Percentiles rank a stretch among this genome's conserved stretches.
Evolutionary conservation across 176 grass and related monocot species (phyloP).

Genomic region (Eremochloa ophiuroides): DNA sequence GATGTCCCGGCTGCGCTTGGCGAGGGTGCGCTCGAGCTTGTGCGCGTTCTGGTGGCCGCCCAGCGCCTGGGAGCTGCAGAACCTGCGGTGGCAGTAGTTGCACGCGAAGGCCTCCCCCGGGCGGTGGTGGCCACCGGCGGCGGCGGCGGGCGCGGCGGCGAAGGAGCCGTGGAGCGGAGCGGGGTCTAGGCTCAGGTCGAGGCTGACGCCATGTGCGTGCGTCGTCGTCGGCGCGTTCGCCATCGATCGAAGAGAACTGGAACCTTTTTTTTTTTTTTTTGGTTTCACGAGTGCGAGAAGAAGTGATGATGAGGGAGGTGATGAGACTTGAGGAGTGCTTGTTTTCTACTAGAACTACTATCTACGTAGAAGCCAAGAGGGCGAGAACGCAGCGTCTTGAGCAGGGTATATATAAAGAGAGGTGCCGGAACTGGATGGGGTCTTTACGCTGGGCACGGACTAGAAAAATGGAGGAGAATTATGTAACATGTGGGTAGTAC

Average conservation of each 20-base stretch:
- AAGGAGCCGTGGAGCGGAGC: background rate
- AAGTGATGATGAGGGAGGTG: no score
- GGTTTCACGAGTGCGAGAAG: background rate
- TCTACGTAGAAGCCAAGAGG: no score
- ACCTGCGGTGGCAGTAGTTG: constrained; percentile 84
- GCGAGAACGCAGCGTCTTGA: no score
- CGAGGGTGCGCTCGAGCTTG: constrained; percentile 90
- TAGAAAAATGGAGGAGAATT: no score
- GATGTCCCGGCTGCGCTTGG: constrained; percentile 52
- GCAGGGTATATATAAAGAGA: no score
- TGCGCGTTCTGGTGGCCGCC: constrained; percentile 99
- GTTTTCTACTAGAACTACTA: no score
- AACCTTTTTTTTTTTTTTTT: background rate
- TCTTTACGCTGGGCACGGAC: no score
- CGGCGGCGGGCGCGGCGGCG: background rate
- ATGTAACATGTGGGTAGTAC: no score
- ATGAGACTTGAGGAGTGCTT: no score
- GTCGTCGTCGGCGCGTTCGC: background rate
- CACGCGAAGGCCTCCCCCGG: constrained; percentile 59
- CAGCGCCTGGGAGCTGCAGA: constrained; percentile 88
- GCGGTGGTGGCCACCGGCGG: background rate
- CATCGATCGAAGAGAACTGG: background rate
- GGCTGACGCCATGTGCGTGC: constrained; percentile 35
- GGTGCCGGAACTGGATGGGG: no score
- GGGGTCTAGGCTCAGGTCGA: constrained; percentile 45